Evolutionary conservation across 2,329 filamentous ascomycete genomes (phyloP).

Genomic region (Cordyceps fumosorosea): DNA sequence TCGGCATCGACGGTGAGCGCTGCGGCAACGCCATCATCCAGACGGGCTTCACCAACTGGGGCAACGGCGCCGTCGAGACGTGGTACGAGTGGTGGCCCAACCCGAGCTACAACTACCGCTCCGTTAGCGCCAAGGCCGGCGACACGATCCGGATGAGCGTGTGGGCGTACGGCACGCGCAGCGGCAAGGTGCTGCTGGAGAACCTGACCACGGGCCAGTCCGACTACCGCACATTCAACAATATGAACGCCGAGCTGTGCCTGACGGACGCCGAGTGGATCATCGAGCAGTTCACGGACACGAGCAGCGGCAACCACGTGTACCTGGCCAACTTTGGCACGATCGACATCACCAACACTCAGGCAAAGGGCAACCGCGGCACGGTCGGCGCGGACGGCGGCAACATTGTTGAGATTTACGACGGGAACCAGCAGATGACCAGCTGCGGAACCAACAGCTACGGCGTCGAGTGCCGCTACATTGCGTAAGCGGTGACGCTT

Average conservation of each 20-base stretch:
- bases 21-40: constrained; percentile 31
- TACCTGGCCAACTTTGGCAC: constrained; percentile 13
- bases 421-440: background rate
- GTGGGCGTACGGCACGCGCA: constrained; percentile 16
- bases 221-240: constrained; percentile 41
- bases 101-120: constrained; percentile 29
- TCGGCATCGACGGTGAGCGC: constrained; percentile 35
- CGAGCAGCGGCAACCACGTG: constrained; percentile 17
- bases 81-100: constrained; percentile 38
- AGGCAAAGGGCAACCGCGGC: constrained; percentile 21
- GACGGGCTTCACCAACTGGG: constrained; percentile 33
- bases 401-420: constrained; percentile 1
- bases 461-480: background rate
- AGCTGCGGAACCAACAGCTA: constrained; percentile 4
- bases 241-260: constrained; percentile 27
- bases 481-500: background rate
- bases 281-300: constrained; percentile 32
- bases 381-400: background rate
- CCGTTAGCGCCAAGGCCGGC: constrained; percentile 18
- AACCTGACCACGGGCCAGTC: constrained; percentile 44
- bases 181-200: constrained; percentile 21
- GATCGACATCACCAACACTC: constrained; percentile 8
- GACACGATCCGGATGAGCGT: constrained; percentile 20
- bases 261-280: constrained; percentile 55
- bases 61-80: constrained; percentile 26